phyloP scores from a whole-genome alignment of 768 basidiomycete species.

The Royoungia palumana region DNA sequence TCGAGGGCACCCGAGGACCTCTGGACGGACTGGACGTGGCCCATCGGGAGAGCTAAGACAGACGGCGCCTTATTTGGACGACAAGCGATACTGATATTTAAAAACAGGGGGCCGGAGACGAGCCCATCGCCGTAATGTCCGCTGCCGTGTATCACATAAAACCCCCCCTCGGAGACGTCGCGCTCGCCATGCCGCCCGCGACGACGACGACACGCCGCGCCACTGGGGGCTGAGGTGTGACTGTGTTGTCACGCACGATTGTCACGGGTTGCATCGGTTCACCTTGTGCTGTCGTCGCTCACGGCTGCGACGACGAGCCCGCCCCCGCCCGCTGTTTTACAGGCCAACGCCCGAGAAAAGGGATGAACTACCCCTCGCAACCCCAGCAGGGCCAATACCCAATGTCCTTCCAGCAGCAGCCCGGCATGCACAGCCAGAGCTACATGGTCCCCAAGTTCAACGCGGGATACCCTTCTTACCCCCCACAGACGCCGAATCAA shows the following conservation, averaged over 20 bases:
- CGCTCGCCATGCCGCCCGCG: background rate
- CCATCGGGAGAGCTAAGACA: constrained; percentile 49
- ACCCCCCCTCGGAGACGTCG: too few species aligned
- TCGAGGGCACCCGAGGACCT: constrained; percentile 71
- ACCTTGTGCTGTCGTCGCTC: constrained; percentile 9
- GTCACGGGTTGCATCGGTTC: constrained; percentile 18
- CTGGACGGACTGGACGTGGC: constrained; percentile 63
- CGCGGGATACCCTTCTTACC: constrained; percentile 12
- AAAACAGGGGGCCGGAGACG: too few species aligned
- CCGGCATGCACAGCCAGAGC: constrained; percentile 12
- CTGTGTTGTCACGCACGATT: constrained; percentile 23
- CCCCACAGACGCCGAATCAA: constrained; percentile 4
- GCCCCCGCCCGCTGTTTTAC: background rate
- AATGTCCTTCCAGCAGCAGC: constrained; percentile 24
- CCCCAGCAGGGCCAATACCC: constrained; percentile 24
- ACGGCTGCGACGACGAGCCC: background rate
- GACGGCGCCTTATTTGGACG: constrained; percentile 5
- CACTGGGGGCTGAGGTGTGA: constrained; percentile 24
- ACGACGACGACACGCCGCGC: constrained; percentile 6
- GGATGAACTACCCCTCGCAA: constrained; percentile 27
- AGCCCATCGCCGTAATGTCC: too few species aligned
- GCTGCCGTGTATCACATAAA: too few species aligned
- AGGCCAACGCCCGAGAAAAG: constrained; percentile 1
- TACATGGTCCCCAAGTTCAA: constrained; percentile 18
- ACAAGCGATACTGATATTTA: too few species aligned